These are phyloP conservation scores for Diplogelasinospora grovesii DNA, from an alignment of 495 filamentous ascomycete genomes.

Conservation along the genomic window DNA sequence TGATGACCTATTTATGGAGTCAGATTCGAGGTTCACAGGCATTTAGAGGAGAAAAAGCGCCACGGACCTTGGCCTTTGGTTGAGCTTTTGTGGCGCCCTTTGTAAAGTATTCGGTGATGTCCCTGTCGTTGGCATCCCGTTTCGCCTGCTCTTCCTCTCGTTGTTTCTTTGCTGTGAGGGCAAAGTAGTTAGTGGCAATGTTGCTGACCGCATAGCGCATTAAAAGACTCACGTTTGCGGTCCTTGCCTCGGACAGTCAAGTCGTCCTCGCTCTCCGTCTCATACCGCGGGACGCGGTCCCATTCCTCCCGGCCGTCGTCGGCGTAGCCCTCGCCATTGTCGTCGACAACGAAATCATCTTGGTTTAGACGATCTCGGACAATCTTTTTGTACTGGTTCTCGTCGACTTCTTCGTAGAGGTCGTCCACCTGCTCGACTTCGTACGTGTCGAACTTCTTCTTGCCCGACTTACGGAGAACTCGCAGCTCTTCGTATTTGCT, in stretches of 20 bases:
- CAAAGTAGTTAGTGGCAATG: slow-evolving; percentile 6
- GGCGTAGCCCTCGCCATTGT: slow-evolving; percentile 88
- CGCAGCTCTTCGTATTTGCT: slow-evolving; percentile 68
- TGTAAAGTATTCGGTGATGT: slow-evolving; percentile 91
- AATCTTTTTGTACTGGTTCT: slow-evolving; percentile 94
- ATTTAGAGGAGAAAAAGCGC: not conserved
- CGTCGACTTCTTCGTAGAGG: slow-evolving; percentile 94
- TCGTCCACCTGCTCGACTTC: slow-evolving; percentile 76
- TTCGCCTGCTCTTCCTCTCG: slow-evolving; percentile 84
- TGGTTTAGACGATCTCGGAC: slow-evolving; percentile 82
- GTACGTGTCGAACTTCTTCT: slow-evolving; percentile 85
- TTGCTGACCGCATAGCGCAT: not conserved
- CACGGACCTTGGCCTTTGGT: slow-evolving; percentile 70
- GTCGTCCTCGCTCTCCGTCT: slow-evolving; percentile 69
- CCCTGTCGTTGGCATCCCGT: slow-evolving; percentile 78
- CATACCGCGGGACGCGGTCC: slow-evolving; percentile 63
- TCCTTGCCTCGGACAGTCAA: slow-evolving; percentile 46
- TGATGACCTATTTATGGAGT: slow-evolving; percentile 32
- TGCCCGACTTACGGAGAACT: slow-evolving; percentile 79
- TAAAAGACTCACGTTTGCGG: slow-evolving; percentile 35
- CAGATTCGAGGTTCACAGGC: not conserved
- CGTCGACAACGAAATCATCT: slow-evolving; percentile 96
- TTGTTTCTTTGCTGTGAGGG: slow-evolving; percentile 65
- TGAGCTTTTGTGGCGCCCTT: slow-evolving; percentile 58
- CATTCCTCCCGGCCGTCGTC: slow-evolving; percentile 97